Evolutionary conservation across 2,329 filamentous ascomycete species (phyloP), one percentile per base, ranked within the genome.

Genomic region (Cercospora janseana): DNA sequence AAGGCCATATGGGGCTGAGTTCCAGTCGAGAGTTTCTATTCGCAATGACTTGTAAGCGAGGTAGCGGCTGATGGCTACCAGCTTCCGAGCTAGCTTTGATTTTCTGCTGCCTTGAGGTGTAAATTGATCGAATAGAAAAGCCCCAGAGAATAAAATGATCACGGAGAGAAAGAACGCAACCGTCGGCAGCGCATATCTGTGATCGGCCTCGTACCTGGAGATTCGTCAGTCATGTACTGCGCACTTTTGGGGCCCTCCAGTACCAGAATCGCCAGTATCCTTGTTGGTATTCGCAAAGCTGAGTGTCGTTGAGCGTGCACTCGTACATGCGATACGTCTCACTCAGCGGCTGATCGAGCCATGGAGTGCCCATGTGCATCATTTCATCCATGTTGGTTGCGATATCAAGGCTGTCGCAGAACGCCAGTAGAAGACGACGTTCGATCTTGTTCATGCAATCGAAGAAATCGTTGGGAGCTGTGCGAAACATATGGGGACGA

Each of bases 151-250:
- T 6, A 79, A 49, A 1, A 69, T 68, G 42, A 81, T 75, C 10
- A 66, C 62, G 1, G 69, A 67, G 56, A 76, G 67, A 60, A 80
- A 75, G 56, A 81, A 77, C 40, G 75, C 78, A 2, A 79, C 65
- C 0, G 78, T 79, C 5, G 71, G 70, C 4, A 80, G 62, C 0
- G 73, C 75, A 55, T 75, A 81, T 32, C 75, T 71, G 56, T 75
- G 72, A 58, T 81, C 79, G 10, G 78, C 75, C 46, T 77, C 64
- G 54, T 79, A 79, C 76, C 76, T 78, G 45, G n/a, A 13, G 18
- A 15, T 4, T 13, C 6, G 41, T 40, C 0, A 40, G 35, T n/a
- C n/a, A 32, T 6, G 29, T 32, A 15, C 24, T 23, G 40, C 15
- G 27, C 18, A 5, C 4, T 10, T 4, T 27, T 16, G 6, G n/a